These are phyloP conservation scores for Trapa incisa DNA, from an alignment of 345 rosid genomes.

Conservation along the genomic window DNA sequence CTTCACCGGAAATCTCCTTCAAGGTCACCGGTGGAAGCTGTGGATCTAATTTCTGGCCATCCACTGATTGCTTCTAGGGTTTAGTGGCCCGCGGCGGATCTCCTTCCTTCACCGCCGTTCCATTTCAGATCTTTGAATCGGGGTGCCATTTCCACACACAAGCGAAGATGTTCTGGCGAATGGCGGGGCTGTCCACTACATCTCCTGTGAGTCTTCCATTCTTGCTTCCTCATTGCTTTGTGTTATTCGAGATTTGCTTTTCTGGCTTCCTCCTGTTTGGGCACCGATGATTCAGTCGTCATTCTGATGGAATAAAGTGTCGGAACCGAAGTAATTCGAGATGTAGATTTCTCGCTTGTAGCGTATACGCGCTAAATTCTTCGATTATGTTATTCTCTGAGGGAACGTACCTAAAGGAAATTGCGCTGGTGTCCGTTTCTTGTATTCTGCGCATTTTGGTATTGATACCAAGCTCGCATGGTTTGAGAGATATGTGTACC, in stretches of 20 bases:
- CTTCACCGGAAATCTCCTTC: background rate
- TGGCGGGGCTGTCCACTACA: constrained; percentile 83
- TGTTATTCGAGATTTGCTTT: constrained; percentile 7
- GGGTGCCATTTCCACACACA: background rate
- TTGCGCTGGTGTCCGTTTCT: too few relatives aligned
- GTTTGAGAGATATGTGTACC: too few relatives aligned
- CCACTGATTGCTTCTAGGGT: background rate
- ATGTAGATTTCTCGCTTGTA: background rate
- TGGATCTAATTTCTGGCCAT: background rate
- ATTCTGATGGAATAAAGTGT: background rate
- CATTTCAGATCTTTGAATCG: background rate
- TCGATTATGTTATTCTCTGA: background rate
- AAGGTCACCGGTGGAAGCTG: background rate
- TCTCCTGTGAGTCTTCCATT: constrained; percentile 60
- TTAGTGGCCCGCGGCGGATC: constrained; percentile 1
- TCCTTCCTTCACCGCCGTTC: background rate
- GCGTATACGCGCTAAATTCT: background rate
- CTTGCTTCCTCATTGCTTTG: constrained; percentile 5
- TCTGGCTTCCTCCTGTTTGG: background rate
- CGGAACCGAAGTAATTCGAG: background rate
- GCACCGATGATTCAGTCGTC: constrained; percentile 3
- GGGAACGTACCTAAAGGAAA: background rate
- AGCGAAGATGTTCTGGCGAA: constrained; percentile 81
- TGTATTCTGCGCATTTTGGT: too few relatives aligned
- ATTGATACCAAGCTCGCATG: too few relatives aligned